Percentiles rank a stretch among this genome's conserved stretches.
Conservation (phyloP, 257 asterid genomes). For the Misopates orontium region DNA sequence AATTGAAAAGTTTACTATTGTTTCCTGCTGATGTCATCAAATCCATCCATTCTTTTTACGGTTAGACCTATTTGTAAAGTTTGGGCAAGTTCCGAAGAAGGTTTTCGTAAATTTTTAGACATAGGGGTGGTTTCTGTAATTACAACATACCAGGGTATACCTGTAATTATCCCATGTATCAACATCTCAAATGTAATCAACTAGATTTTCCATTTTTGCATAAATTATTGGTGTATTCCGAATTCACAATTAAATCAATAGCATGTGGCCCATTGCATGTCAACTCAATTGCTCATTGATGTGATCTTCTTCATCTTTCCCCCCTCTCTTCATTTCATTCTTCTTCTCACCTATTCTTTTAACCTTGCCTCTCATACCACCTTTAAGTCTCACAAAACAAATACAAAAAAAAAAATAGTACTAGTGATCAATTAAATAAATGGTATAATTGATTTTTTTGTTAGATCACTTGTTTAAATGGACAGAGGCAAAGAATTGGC, state of each 20-base stretch:
- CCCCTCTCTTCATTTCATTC: constrained; percentile 36
- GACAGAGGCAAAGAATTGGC: constrained; percentile 43
- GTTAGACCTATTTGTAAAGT: no score
- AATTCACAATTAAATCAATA: constrained; percentile 29
- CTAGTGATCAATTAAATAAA: not conserved
- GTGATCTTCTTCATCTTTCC: constrained; percentile 36
- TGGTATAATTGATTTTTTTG: not conserved
- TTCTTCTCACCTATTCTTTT: constrained; percentile 29
- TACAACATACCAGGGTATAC: no score
- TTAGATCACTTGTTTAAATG: constrained; percentile 7
- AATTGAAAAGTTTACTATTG: no score
- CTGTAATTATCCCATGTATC: no score
- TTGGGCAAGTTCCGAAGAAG: no score
- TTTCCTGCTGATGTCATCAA: no score
- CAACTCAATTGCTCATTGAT: constrained; percentile 42
- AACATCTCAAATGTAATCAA: no score
- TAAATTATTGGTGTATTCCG: no score
- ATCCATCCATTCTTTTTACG: no score
- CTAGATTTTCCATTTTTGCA: no score
- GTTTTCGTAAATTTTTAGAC: no score
- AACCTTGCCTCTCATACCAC: constrained; percentile 4
- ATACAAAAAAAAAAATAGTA: not conserved
- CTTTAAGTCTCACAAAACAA: not conserved
- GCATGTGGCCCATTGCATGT: constrained; percentile 56
- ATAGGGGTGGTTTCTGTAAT: no score